A percentile compares a stretch with the other conserved stretches of the same genome.
Conservation (phyloP, 768 basidiomycete genomes). For the Xerocomus potaroensis region DNA sequence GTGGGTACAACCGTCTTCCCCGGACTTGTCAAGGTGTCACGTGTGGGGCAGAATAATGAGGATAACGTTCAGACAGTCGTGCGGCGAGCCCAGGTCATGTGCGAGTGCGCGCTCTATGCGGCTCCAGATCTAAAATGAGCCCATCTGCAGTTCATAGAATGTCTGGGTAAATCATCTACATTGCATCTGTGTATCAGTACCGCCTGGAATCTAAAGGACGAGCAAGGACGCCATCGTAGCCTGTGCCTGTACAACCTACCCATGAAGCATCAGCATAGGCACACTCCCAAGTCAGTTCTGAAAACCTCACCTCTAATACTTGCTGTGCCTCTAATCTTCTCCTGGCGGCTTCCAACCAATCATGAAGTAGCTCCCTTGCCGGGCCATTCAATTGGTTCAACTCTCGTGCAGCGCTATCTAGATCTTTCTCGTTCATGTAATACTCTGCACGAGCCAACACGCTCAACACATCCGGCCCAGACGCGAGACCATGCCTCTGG, state of each 20-base stretch:
- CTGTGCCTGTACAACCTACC: constrained; percentile 75
- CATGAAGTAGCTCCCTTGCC: constrained; percentile 65
- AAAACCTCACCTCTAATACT: constrained; percentile 66
- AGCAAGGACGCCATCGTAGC: constrained; percentile 79
- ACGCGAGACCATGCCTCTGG: constrained; percentile 63
- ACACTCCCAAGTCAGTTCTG: not conserved
- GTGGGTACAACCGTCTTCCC: constrained; percentile 88
- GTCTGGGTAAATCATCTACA: constrained; percentile 15
- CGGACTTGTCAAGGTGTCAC: constrained; percentile 77
- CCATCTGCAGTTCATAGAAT: constrained; percentile 2
- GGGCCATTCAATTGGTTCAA: constrained; percentile 86
- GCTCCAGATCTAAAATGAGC: too few species aligned
- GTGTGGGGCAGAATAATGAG: constrained; percentile 30
- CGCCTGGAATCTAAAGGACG: constrained; percentile 48
- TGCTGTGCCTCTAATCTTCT: constrained; percentile 87
- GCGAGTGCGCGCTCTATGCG: constrained; percentile 67
- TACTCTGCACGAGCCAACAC: constrained; percentile 87
- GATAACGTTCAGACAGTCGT: constrained; percentile 70
- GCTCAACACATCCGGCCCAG: constrained; percentile 81
- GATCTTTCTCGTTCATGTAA: constrained; percentile 86
- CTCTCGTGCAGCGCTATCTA: constrained; percentile 79
- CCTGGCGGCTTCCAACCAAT: constrained; percentile 92
- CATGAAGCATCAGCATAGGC: constrained; percentile 11
- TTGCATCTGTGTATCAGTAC: constrained; percentile 19
- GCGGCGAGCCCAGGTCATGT: constrained; percentile 80